These are phyloP conservation scores for Lagerstroemia speciosa DNA, from an alignment of 345 rosid species.

Conservation along the genomic window DNA sequence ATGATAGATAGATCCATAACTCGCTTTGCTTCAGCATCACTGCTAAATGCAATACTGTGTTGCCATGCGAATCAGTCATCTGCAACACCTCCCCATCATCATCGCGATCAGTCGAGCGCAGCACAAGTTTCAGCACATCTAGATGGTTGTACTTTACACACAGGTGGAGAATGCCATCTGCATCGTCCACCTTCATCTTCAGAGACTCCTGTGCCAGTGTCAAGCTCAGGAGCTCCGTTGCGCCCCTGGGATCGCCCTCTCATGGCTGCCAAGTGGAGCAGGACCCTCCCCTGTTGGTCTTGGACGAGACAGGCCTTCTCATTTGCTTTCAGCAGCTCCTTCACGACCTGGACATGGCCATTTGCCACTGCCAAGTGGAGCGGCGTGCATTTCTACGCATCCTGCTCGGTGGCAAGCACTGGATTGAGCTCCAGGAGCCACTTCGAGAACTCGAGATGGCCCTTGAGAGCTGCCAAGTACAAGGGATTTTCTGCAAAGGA, in stretches of 20 bases:
- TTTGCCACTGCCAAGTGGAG: neutral
- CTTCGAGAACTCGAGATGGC: neutral
- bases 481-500: neutral
- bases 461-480: too few species aligned
- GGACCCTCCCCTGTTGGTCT: slow-evolving; percentile 1
- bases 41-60: too few species aligned
- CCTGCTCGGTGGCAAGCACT: neutral
- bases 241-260: neutral
- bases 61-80: too few species aligned
- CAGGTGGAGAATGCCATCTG: too few species aligned
- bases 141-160: too few species aligned
- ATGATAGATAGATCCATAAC: too few species aligned
- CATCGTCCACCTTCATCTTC: too few species aligned
- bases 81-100: too few species aligned
- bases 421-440: neutral
- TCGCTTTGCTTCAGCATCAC: neutral
- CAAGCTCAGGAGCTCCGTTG: neutral
- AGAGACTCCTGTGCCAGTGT: too few species aligned
- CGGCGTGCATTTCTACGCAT: too few species aligned
- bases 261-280: slow-evolving; percentile 1
- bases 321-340: neutral
- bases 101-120: too few species aligned
- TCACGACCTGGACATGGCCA: neutral
- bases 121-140: too few species aligned
- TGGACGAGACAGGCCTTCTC: neutral